phyloP scores from a whole-genome alignment of 768 basidiomycete genomes.

The Russula sp. region DNA sequence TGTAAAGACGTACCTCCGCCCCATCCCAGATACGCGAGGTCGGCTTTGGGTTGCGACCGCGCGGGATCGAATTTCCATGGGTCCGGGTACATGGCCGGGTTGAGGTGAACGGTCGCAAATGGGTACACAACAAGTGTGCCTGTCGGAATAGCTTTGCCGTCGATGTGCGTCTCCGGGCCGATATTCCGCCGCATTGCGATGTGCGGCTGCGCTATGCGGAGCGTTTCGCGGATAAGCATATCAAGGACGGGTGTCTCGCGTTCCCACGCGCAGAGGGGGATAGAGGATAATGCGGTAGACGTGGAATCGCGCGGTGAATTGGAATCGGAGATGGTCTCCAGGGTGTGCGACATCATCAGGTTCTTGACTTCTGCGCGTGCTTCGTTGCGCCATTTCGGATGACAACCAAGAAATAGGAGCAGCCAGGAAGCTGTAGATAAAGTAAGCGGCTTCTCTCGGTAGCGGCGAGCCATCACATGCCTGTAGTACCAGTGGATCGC shows the following conservation, averaged over 20 bases:
- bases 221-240: conserved; percentile 67
- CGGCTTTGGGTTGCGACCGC: conserved; percentile 38
- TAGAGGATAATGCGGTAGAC: conserved; percentile 46
- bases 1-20: conserved; percentile 57
- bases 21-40: conserved; percentile 71
- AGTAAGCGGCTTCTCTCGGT: conserved; percentile 14
- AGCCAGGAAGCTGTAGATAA: conserved; percentile 59
- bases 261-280: conserved; percentile 70
- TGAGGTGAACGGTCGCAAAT: conserved; percentile 73
- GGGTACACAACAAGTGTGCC: conserved; percentile 76
- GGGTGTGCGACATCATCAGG: conserved; percentile 35
- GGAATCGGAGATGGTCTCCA: conserved; percentile 7
- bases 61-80: conserved; percentile 73
- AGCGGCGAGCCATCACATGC: conserved; percentile 28
- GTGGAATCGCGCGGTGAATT: conserved; percentile 27
- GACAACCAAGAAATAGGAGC: conserved; percentile 62
- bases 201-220: conserved; percentile 74
- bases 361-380: conserved; percentile 55
- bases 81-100: conserved; percentile 64
- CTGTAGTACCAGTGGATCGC: conserved; percentile 70
- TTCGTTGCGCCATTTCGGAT: conserved; percentile 58
- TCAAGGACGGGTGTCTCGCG: conserved; percentile 62
- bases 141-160: conserved; percentile 62
- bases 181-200: conserved; percentile 76
- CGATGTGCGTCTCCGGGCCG: conserved; percentile 64